These are phyloP conservation scores for Malassezia cuniculi DNA, from an alignment of 1,284 basidiomycete genomes.

Conservation along the genomic window DNA sequence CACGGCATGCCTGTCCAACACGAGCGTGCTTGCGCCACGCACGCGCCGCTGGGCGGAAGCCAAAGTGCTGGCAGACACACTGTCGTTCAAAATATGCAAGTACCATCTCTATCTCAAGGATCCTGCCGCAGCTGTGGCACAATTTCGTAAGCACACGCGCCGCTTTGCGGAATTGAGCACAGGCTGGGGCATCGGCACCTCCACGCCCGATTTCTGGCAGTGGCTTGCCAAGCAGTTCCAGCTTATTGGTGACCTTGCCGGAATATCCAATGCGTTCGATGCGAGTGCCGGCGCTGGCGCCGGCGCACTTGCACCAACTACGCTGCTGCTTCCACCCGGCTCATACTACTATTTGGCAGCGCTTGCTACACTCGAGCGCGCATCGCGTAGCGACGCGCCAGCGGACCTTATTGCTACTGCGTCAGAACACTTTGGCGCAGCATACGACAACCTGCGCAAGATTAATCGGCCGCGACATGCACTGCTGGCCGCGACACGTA, in stretches of 20 bases:
- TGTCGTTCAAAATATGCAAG: constrained; percentile 28
- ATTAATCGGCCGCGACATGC: constrained; percentile 13
- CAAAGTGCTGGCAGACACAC: constrained; percentile 72
- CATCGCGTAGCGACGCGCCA: constrained; percentile 15
- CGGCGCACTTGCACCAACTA: background rate
- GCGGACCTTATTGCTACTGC: constrained; percentile 15
- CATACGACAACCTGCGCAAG: constrained; percentile 28
- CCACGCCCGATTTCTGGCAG: constrained; percentile 92
- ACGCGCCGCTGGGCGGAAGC: constrained; percentile 98
- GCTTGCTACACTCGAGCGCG: constrained; percentile 29
- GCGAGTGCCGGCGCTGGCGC: background rate
- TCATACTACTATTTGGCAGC: constrained; percentile 32
- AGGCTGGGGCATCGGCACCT: constrained; percentile 92
- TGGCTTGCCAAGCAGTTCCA: constrained; percentile 74
- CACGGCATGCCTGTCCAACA: constrained; percentile 51
- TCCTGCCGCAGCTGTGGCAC: constrained; percentile 53
- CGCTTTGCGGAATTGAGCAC: constrained; percentile 75
- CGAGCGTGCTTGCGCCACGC: constrained; percentile 68
- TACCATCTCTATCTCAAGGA: constrained; percentile 78
- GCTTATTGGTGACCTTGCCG: constrained; percentile 30
- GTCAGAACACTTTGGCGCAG: constrained; percentile 21
- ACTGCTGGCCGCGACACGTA: constrained; percentile 20
- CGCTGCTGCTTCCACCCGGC: constrained; percentile 2
- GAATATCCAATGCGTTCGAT: constrained; percentile 17
- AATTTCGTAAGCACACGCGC: constrained; percentile 69